Conservation (phyloP, 2,329 filamentous ascomycete species). For the Penicillium sp. region DNA sequence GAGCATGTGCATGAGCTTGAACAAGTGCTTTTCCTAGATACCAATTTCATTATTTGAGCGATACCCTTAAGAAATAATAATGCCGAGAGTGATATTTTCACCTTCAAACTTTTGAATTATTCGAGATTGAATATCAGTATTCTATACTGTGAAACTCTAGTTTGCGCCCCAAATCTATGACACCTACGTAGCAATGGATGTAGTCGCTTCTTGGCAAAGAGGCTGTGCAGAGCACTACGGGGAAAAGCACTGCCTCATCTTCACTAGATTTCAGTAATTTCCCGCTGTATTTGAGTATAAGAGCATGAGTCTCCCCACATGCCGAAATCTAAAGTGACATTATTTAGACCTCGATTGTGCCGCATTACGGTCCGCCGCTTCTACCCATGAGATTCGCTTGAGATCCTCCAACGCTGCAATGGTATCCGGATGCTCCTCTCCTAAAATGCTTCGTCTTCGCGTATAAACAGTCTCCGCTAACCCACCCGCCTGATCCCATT, state of each 20-base stretch:
- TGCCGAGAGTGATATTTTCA: background rate
- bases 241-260: background rate
- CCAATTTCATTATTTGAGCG: background rate
- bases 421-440: slow-evolving; percentile 9
- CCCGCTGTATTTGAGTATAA: background rate
- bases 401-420: slow-evolving; percentile 4
- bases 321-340: background rate
- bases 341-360: background rate
- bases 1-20: background rate
- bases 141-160: too few relatives aligned
- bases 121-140: too few relatives aligned
- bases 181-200: background rate
- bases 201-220: background rate
- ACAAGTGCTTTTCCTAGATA: background rate
- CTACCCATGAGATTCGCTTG: slow-evolving; percentile 1
- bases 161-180: too few relatives aligned
- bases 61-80: background rate
- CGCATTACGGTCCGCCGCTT: slow-evolving; percentile 1
- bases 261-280: background rate
- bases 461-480: slow-evolving; percentile 8
- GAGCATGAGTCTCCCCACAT: background rate
- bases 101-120: background rate
- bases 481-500: slow-evolving; percentile 5
- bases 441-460: slow-evolving; percentile 1
- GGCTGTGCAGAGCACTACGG: background rate